Base-by-base conservation (phyloP, 192 early-diverging fungal species). In the Paraglomus brasilianum region DNA sequence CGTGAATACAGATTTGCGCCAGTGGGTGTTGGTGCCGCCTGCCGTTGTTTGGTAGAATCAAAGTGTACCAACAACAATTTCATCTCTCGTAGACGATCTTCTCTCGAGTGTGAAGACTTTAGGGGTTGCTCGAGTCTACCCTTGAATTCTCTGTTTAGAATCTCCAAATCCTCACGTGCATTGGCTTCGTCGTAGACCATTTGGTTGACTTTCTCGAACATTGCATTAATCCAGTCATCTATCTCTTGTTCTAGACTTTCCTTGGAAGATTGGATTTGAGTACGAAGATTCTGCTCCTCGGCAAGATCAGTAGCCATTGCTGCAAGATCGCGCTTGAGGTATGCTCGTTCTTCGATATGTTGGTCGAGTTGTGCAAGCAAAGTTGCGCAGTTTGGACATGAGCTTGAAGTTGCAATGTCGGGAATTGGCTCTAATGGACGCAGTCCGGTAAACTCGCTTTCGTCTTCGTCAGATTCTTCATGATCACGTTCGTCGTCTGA, bases 311-410 rank as follows among this genome's bases (percentile, higher is more conserved):
- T 64, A 19, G 80, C 80, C 17, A 81, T 52, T 0, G 75, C 66
- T 39, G 68, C 65, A 19, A 81, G 43, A 50, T 81, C 80, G 39
- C 80, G 72, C 59, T 81, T 81, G 43, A 81, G 57, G 30, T 79
- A 81, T 11, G 80, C 77, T 24, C 76, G 73, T 58, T 81, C 75
- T 63, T 81, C 80, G 39, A 81, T 74, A 58, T 81, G 80, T 46
- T 81, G 80, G 64, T 81, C 80, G 8, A 79, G 72, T 61, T 81
- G 80, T 21, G 72, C 49, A 21, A 81, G 65, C 43, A 81, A 63
- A 24, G 74, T 72, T 65, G 74, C 68, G 66, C 80, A 81, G 50
- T 79, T 81, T 21, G 72, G 47, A 62, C 80, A 81, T 50, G 73
- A 8, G 19, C 49, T 69, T 17, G 9, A 19, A n/a, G 38, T 56